Conservation (phyloP, 164 flowering plant genomes). For the Amborella trichopoda region DNA sequence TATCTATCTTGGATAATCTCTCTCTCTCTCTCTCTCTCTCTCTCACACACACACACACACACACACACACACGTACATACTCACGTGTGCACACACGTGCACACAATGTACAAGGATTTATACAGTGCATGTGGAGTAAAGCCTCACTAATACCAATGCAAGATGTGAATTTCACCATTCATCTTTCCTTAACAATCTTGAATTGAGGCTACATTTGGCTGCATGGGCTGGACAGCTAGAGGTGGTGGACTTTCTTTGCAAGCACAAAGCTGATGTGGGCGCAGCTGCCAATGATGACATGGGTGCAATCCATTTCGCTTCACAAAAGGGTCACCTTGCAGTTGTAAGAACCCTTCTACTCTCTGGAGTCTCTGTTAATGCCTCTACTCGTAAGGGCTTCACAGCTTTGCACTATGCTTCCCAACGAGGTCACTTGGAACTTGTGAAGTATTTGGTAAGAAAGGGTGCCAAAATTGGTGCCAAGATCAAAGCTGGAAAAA, state of each 20-base stretch:
- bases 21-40: neutral
- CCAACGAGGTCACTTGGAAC: constrained; percentile 74
- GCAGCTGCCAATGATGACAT: constrained; percentile 98
- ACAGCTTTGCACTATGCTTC: constrained; percentile 87
- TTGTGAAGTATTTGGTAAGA: constrained; percentile 59
- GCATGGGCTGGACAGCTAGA: constrained; percentile 88
- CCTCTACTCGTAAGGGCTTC: constrained; percentile 74
- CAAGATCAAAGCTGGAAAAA: constrained; percentile 75
- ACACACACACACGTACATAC: neutral
- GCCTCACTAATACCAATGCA: neutral
- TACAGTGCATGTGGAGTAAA: neutral
- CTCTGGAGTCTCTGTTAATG: constrained; percentile 62
- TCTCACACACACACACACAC: neutral
- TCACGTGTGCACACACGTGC: neutral
- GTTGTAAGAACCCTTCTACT: constrained; percentile 47
- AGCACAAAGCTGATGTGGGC: constrained; percentile 82
- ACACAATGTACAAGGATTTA: neutral
- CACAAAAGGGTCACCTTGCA: constrained; percentile 89
- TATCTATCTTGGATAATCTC: no score
- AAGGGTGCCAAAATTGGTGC: constrained; percentile 52
- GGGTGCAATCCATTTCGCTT: constrained; percentile 95
- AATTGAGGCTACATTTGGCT: constrained; percentile 76
- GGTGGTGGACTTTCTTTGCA: constrained; percentile 68
- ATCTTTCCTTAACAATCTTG: constrained; percentile 8
- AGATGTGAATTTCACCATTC: neutral